A percentile compares a stretch with the other conserved stretches of the same genome.
Evolutionary conservation across 148 eudicot species (phyloP).

Genomic region (Arbutus unedo): DNA sequence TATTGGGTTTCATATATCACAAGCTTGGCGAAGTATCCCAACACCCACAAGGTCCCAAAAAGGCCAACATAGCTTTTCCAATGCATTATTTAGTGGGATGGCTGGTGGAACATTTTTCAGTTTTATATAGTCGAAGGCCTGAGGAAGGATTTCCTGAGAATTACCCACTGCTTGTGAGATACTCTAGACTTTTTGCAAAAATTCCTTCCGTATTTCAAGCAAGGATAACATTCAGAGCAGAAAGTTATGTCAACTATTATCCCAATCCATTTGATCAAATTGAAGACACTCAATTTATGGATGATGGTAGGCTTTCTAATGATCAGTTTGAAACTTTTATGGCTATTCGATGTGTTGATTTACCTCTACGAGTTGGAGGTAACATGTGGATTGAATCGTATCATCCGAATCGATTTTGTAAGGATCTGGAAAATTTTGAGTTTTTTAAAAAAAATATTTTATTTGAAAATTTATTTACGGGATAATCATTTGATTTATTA

Average conservation of each 20-base stretch:
- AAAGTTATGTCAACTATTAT: no score
- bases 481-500: no score
- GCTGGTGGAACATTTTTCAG: background rate
- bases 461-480: no score
- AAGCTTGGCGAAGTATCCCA: background rate
- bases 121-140: background rate
- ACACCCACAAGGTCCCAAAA: background rate
- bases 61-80: background rate
- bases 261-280: no score
- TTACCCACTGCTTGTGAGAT: background rate
- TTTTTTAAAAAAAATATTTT: no score
- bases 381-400: background rate
- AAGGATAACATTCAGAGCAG: no score
- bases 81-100: background rate
- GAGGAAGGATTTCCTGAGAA: background rate
- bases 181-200: no score
- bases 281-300: no score
- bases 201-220: no score
- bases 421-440: no score
- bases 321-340: background rate
- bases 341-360: background rate
- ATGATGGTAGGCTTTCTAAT: no score
- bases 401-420: no score
- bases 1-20: background rate
- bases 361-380: background rate